Evolutionary conservation across 768 basidiomycete genomes (phyloP).

Genomic region (Grammothele lineata): DNA sequence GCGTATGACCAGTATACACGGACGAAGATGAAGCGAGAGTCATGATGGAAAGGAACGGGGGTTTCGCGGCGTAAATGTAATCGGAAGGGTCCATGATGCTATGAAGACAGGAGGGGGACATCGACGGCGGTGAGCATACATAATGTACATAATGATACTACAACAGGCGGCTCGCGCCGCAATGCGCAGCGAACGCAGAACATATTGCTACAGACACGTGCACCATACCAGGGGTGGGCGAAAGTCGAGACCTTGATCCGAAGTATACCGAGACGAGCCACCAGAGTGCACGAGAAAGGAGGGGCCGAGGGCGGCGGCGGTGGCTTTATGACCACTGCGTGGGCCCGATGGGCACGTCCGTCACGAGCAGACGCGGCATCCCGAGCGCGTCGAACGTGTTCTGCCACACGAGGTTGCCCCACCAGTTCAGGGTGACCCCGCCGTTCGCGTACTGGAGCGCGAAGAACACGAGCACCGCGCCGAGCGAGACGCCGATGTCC

Average conservation of each 20-base stretch:
- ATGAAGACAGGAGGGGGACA: too few relatives aligned
- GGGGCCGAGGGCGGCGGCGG: background rate
- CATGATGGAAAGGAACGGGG: too few relatives aligned
- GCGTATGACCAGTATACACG: too few relatives aligned
- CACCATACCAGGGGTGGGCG: too few relatives aligned
- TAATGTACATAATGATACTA: constrained; percentile 18
- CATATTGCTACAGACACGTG: constrained; percentile 15
- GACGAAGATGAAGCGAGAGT: too few relatives aligned
- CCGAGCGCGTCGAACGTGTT: constrained; percentile 69
- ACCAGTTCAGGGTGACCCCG: constrained; percentile 59
- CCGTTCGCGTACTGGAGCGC: constrained; percentile 51
- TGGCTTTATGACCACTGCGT: constrained; percentile 51
- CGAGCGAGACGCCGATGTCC: constrained; percentile 61
- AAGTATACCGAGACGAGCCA: too few relatives aligned
- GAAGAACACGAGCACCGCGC: constrained; percentile 64
- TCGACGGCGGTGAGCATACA: background rate
- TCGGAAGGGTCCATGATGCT: too few relatives aligned
- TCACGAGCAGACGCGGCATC: constrained; percentile 43
- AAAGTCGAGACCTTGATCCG: too few relatives aligned
- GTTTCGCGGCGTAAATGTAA: too few relatives aligned
- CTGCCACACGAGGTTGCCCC: constrained; percentile 75
- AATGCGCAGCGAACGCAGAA: too few relatives aligned
- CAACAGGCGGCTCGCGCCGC: constrained; percentile 3
- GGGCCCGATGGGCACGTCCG: constrained; percentile 58
- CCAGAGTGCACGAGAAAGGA: too few relatives aligned